Conservation (phyloP, 495 filamentous ascomycete species). For the Polyplosphaeria fusca region DNA sequence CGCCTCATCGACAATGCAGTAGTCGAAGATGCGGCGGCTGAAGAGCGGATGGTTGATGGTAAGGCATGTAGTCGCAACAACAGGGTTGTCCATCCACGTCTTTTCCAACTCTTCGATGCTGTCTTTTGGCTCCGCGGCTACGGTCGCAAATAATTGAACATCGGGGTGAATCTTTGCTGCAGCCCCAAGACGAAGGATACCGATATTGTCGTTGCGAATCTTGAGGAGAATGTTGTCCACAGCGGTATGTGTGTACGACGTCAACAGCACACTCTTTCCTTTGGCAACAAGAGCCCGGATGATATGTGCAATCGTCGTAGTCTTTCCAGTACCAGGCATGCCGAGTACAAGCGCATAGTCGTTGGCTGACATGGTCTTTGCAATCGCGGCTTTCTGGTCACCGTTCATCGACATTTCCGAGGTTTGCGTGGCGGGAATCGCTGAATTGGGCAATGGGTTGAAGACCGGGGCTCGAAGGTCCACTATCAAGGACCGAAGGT, state of each 20-base stretch:
- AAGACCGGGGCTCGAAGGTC: constrained; percentile 70
- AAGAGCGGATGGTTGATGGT: constrained; percentile 87
- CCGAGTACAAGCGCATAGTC: constrained; percentile 94
- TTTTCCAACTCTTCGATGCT: constrained; percentile 79
- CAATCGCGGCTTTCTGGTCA: constrained; percentile 80
- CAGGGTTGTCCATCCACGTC: constrained; percentile 74
- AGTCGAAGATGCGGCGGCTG: constrained; percentile 85
- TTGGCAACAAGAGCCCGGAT: constrained; percentile 86
- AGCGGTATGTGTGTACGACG: constrained; percentile 94
- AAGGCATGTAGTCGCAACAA: constrained; percentile 93
- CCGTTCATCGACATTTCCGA: constrained; percentile 65
- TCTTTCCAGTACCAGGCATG: constrained; percentile 98
- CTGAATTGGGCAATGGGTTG: constrained; percentile 59
- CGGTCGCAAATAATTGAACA: constrained; percentile 74
- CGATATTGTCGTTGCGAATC: constrained; percentile 72
- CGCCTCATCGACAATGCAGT: constrained; percentile 97
- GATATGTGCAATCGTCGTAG: constrained; percentile 95
- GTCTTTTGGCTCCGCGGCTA: constrained; percentile 65
- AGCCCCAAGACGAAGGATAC: constrained; percentile 78
- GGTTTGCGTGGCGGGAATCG: constrained; percentile 49
- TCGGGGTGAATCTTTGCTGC: constrained; percentile 81
- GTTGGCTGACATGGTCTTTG: constrained; percentile 90
- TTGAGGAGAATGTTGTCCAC: constrained; percentile 98
- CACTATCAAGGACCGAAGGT: constrained; percentile 74
- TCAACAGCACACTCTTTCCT: constrained; percentile 87